Base-by-base conservation (phyloP, 768 basidiomycete genomes). In the Leucosporidium creatinivorum region DNA sequence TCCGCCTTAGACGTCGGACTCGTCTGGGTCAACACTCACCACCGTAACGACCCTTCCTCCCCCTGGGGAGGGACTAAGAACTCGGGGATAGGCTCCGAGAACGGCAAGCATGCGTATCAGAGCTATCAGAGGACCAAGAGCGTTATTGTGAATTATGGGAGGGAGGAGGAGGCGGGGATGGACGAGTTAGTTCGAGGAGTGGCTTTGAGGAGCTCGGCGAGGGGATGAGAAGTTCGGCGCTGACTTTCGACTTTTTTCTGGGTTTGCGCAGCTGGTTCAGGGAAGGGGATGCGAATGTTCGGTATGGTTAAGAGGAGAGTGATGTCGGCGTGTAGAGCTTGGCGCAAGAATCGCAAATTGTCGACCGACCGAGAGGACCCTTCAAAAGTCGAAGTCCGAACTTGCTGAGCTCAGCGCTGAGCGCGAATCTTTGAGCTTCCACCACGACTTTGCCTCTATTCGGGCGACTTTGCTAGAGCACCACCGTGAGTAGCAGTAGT, bases 11-110 rank as follows among this genome's bases (percentile, higher is more conserved):
- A 92, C 71, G 81, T 86, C 23, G 91, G 91, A 7, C 75, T 92
- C 36, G 87, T 89, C 56, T 93, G 91, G 91, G 84, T 91, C 48
- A 92, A 93, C 75, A 90, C 88, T 0, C 89, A 91, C 72, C 91
- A 93, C 75, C 83, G 90, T 56, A 92, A 93, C 73, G 89, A 92
- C 75, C 91, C 91, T 12, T 88, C 87, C 69, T 90, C 88, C 39
- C 89, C 91, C 51, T 93, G 91, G 36, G 57, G 47, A 31, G 56
- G 57, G n/a, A 25, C 49, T 2, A 51, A 50, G 77, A 87, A 88
- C 70, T 91, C 89, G 73, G 90, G 90, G 1, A 87, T 90, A 60
- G 90, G 91, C 7, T 79, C 91, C 65, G 91, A 93, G 76, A 93
- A 93, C 70, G 91, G 91, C 1, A 61, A 57, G 54, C 67, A 72